Percentiles rank a stretch among this genome's conserved stretches.
These are phyloP conservation scores for Candida montana DNA, from an alignment of 805 yeast species.

Conservation along the genomic window DNA sequence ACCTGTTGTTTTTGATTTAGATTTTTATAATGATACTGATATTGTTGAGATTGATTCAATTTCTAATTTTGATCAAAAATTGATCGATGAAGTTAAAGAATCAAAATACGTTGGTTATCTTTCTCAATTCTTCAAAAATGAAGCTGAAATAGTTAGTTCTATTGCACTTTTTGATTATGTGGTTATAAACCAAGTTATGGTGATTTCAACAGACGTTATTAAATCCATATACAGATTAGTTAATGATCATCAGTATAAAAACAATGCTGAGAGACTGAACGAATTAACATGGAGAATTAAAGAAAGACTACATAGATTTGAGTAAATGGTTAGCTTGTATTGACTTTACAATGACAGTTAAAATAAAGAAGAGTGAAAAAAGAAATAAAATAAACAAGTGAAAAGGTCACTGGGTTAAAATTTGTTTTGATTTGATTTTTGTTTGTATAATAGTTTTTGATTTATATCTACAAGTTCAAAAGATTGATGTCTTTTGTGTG, in stretches of 20 bases:
- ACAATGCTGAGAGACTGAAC: conserved; percentile 3
- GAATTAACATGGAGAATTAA: conserved; percentile 9
- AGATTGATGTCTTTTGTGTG: no score
- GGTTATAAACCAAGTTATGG: conserved; percentile 3
- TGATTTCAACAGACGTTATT: conserved; percentile 3
- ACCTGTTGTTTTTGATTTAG: conserved; percentile 19
- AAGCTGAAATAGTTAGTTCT: conserved; percentile 31
- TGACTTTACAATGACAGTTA: no score
- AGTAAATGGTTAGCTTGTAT: not conserved
- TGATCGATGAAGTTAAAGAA: conserved; percentile 16
- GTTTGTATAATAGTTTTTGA: no score
- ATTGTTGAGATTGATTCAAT: conserved; percentile 9
- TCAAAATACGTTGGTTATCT: conserved; percentile 23
- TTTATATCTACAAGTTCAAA: no score
- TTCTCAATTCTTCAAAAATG: conserved; percentile 24
- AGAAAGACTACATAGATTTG: conserved; percentile 7
- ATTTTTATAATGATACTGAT: conserved; percentile 13
- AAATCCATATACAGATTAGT: conserved; percentile 7
- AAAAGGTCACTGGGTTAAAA: no score
- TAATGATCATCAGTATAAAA: conserved; percentile 7
- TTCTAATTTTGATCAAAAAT: conserved; percentile 13
- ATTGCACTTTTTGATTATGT: conserved; percentile 26
- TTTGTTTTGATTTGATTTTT: no score
- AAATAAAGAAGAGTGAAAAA: no score
- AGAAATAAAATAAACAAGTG: no score